Percentiles rank a stretch among this genome's conserved stretches.
phyloP scores from a whole-genome alignment of 495 filamentous ascomycete species.

The Penicillium alfredii region DNA sequence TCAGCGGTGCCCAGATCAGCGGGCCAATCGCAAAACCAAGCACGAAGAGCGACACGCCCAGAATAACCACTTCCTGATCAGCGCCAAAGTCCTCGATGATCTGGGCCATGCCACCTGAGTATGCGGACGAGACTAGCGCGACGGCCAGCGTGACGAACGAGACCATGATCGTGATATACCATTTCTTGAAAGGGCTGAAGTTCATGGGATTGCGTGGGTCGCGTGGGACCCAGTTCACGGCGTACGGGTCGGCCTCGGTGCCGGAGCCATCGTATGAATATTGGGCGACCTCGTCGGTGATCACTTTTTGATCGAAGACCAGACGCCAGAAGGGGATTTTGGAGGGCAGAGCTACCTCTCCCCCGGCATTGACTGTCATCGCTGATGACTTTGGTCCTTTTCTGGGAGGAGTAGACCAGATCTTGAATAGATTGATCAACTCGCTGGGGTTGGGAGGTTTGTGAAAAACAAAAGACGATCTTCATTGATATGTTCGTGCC shows the following conservation, averaged over 20 bases:
- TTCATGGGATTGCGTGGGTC: slow-evolving; percentile 63
- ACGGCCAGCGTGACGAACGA: slow-evolving; percentile 63
- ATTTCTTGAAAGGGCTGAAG: slow-evolving; percentile 53
- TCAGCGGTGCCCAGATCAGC: slow-evolving; percentile 55
- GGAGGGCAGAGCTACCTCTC: slow-evolving; percentile 20
- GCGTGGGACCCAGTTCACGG: slow-evolving; percentile 59
- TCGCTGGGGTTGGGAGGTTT: no score
- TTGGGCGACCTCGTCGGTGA: slow-evolving; percentile 47
- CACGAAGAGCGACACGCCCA: slow-evolving; percentile 50
- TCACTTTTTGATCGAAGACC: slow-evolving; percentile 42
- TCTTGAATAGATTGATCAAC: no score
- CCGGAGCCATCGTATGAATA: slow-evolving; percentile 57
- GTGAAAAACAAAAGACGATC: no score
- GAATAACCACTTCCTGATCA: slow-evolving; percentile 40
- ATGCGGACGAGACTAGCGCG: slow-evolving; percentile 67
- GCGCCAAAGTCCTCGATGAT: slow-evolving; percentile 43
- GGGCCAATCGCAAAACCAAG: slow-evolving; percentile 49
- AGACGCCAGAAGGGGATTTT: slow-evolving; percentile 34
- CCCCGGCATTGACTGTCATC: slow-evolving; percentile 6
- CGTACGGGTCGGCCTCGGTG: slow-evolving; percentile 60
- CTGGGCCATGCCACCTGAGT: slow-evolving; percentile 58
- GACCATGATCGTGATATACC: slow-evolving; percentile 54
- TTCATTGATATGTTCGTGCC: no score
- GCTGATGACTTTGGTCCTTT: slow-evolving; percentile 1
- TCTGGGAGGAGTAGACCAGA: no score